Evolutionary conservation across 495 filamentous ascomycete species (phyloP), one percentile per base, ranked within the genome.

Genomic region (Talaromyces stipitatus): DNA sequence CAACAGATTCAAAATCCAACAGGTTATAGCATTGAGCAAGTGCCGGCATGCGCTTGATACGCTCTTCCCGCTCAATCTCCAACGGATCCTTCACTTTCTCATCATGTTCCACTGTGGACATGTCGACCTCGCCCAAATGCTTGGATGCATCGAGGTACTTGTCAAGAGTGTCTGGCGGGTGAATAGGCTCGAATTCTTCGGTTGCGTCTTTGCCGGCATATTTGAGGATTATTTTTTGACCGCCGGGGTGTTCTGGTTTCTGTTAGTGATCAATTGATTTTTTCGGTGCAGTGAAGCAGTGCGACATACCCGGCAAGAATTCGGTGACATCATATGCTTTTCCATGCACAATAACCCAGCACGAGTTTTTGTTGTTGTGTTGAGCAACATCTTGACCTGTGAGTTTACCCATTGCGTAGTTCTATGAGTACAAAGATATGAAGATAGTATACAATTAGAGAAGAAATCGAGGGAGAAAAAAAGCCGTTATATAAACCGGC

Each of bases 11-110:
- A 66, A 97, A 97, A 71, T 97, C 92, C 76, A 92, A 81, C 60
- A 97, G 72, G 63, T 97, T 97, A 72, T 91, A 97, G 78, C 92
- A 96, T 66, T 95, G 87, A 58, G 87, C 85, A 57, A 97, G 77
- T 50, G 83, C 74, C 2, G 92, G 92, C 87, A 90, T 96, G 24
- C 78, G 71, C 60, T 78, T 72, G 53, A 96, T 86, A 38, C 91
- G 82, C 67, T 88, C 79, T 71, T 85, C 82, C 50, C 92, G 82
- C 50, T 80, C 90, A 7, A 72, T 72, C 68, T 97, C 92, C 51
- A 91, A 89, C 0, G 90, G 89, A 46, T 89, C 86, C 26, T 80
- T 77, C 24, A 75, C 76, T 62, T 87, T 85, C 66, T 84, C 80
- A 59, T 92, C 85, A 51, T 80, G 73, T 62, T 85, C 77, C 7